phyloP scores from a whole-genome alignment of 1,284 basidiomycete genomes.

The Leucoagaricus sp. region DNA sequence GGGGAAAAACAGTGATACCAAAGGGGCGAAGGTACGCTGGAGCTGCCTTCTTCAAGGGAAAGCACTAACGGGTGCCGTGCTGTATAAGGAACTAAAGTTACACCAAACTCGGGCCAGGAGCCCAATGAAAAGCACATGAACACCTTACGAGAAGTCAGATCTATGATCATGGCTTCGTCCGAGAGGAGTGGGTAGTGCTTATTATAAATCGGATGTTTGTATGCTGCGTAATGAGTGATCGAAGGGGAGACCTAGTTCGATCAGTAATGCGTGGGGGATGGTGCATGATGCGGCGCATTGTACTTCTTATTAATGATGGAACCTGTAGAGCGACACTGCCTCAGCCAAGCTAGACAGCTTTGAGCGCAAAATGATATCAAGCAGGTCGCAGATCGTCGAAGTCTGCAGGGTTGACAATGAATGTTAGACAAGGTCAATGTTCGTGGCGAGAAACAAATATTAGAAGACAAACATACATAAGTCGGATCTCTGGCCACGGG shows the following conservation, averaged over 20 bases:
- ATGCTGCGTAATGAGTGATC: background rate
- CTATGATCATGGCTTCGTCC: background rate
- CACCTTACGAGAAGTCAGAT: background rate
- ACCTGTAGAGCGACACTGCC: background rate
- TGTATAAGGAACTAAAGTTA: conserved; percentile 7
- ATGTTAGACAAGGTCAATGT: too few species aligned
- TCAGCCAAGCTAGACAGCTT: background rate
- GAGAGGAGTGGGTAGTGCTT: background rate
- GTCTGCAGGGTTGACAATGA: too few species aligned
- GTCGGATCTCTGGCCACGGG: background rate
- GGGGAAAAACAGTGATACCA: background rate
- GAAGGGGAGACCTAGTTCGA: background rate
- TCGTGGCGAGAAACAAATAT: too few species aligned
- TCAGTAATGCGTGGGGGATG: background rate
- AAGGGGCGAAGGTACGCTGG: background rate
- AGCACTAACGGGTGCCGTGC: background rate
- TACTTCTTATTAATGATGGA: background rate
- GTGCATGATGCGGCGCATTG: background rate
- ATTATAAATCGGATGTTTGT: background rate
- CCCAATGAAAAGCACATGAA: background rate
- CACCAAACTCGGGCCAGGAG: conserved; percentile 1
- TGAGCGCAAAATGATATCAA: too few species aligned
- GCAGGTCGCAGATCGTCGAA: too few species aligned
- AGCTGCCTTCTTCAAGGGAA: conserved; percentile 1
- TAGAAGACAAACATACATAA: background rate